Evolutionary conservation across 1,284 basidiomycete species (phyloP).

Genomic region (Ceratobasidium sp.): DNA sequence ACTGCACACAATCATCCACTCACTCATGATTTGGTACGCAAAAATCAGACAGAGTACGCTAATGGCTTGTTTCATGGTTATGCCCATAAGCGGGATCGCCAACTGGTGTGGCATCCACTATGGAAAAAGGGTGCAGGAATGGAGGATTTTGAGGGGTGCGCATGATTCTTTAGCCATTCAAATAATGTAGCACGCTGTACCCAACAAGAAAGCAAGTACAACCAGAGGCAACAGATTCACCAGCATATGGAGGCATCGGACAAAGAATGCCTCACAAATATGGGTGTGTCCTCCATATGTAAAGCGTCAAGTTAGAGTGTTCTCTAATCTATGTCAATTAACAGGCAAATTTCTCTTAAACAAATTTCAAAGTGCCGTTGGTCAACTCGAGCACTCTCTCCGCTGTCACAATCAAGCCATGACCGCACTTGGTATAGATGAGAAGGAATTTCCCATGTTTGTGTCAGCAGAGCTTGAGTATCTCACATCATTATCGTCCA

Average conservation of each 20-base stretch:
- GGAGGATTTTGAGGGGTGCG: constrained; percentile 54
- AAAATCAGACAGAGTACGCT: constrained; percentile 40
- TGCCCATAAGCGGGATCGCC: constrained; percentile 54
- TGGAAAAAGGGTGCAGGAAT: constrained; percentile 52
- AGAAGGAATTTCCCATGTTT: constrained; percentile 26
- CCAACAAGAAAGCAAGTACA: constrained; percentile 49
- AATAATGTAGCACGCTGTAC: constrained; percentile 51
- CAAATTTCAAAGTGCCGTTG: neutral
- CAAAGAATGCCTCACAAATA: neutral
- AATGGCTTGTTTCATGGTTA: constrained; percentile 55
- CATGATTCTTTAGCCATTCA: constrained; percentile 53
- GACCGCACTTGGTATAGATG: neutral
- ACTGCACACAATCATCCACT: constrained; percentile 48
- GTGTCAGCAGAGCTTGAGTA: constrained; percentile 22
- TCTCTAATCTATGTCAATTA: no score
- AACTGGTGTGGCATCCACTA: constrained; percentile 52
- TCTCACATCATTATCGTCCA: neutral
- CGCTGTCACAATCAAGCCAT: neutral
- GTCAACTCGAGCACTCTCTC: neutral
- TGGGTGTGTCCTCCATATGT: constrained; percentile 7
- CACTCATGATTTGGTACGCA: constrained; percentile 43
- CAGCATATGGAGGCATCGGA: constrained; percentile 29
- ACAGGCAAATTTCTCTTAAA: constrained; percentile 35
- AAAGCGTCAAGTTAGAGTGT: no score
- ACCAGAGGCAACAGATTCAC: constrained; percentile 50